phyloP scores from a whole-genome alignment of 2,329 filamentous ascomycete species.

The Colletotrichum karsti region DNA sequence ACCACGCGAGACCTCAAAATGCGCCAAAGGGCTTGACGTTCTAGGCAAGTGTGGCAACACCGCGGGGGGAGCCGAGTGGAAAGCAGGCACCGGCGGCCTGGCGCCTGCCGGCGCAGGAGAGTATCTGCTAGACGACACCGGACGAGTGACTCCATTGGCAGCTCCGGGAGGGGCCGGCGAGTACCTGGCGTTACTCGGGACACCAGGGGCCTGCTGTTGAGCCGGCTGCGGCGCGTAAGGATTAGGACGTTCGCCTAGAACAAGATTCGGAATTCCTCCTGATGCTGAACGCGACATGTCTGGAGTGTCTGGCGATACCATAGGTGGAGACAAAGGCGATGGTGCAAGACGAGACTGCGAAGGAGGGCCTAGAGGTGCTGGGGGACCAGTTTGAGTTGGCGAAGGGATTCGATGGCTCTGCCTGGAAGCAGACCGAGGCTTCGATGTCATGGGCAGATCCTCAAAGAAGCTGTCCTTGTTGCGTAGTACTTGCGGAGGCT shows the following conservation, averaged over 20 bases:
- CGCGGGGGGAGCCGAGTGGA: conserved; percentile 46
- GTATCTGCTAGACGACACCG: conserved; percentile 59
- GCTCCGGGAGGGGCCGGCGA: conserved; percentile 64
- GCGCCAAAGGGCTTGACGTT: conserved; percentile 72
- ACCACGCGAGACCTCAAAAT: conserved; percentile 61
- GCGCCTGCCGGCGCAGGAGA: conserved; percentile 53
- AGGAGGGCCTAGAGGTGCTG: conserved; percentile 42
- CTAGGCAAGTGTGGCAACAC: conserved; percentile 67
- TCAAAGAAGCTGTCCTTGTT: conserved; percentile 75
- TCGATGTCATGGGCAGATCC: conserved; percentile 73
- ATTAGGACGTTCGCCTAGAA: conserved; percentile 60
- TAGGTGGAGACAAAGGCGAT: conserved; percentile 19
- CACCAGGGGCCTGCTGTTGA: conserved; percentile 39
- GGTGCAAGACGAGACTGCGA: conserved; percentile 35
- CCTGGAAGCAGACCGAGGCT: conserved; percentile 68
- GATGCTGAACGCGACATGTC: conserved; percentile 24
- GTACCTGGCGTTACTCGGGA: conserved; percentile 60
- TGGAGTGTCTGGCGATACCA: conserved; percentile 9
- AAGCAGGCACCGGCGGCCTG: conserved; percentile 52
- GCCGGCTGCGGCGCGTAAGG: conserved; percentile 60
- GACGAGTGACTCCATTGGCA: conserved; percentile 48
- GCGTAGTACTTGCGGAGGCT: conserved; percentile 44
- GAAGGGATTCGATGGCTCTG: conserved; percentile 55
- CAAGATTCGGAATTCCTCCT: conserved; percentile 48
- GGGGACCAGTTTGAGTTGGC: conserved; percentile 47